Evolutionary conservation across 1,284 basidiomycete species (phyloP), one percentile per base, ranked within the genome.

Genomic region (Trametes polyzona): DNA sequence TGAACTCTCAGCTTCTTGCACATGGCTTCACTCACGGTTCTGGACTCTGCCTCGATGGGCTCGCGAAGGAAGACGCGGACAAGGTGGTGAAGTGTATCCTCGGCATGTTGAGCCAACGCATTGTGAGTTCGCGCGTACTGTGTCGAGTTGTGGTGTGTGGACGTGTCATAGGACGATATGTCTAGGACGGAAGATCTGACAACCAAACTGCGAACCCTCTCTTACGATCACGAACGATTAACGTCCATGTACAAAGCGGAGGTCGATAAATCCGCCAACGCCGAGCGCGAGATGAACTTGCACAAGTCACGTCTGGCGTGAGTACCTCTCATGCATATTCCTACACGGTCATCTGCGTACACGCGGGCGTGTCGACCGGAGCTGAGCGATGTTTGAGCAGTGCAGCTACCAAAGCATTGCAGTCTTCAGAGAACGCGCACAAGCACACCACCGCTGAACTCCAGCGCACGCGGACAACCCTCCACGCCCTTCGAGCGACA

Each of bases 201-300:
- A 0, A 86, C 90, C 0, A 90, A 92, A 62, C 74, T 92, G 36
- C 79, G 91, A 16, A 93, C 90, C 0, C 73, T 95, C 2, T 81
- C 84, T 9, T 95, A 96, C 62, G 94, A 96, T 66, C 80, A 92
- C 57, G 92, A 95, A 66, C 83, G 93, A 1, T 76, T 95, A 42
- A 72, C 74, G 33, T 82, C 83, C 16, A 85, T 90, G 78, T 79
- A 88, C 69, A 79, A 75, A 50, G 73, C 75, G 19, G 81, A 81
- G 44, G 81, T 72, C 16, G 82, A 87, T 56, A 78, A 77, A 49
- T 77, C 84, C n/a, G 84, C 86, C 33, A 84, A 80, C 57, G 82
- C 90, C 48, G 86, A 93, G 72, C 78, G 87, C 21, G 93, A 95
- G 68, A 82, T 83, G 68, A 87, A 85, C 61, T 69, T 87, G 35